Evolutionary conservation across 805 yeast species (phyloP), one percentile per base, ranked within the genome.

Genomic region (Yarrowia bubula): DNA sequence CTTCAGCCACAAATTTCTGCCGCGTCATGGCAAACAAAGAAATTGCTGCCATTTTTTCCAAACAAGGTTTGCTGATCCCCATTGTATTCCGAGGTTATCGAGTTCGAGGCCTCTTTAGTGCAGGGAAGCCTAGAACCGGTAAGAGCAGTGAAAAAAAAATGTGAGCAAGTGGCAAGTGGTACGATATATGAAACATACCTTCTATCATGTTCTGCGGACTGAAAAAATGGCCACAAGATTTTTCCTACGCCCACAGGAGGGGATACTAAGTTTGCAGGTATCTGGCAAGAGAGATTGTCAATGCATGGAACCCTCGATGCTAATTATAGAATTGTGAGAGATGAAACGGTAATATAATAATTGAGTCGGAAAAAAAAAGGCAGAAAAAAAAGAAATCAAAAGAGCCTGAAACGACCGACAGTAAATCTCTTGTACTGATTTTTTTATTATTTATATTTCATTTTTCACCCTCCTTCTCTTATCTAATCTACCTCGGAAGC

Each of bases 261-360:
- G 28, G 28, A 22, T 22, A 22, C 3, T 22, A 22, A 22, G 28
- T 22, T 22, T 22, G 28, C 28, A 22, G 3, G 3, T 22, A 22
- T 22, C 28, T 22, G 28, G 3, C 28, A 22, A 22, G 28, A 22
- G n/a, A 3, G 28, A 22, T 22, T 22, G 28, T 22, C 28, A 7
- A 18, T 15, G 51, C 51, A 47, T 47, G 51, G 51, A 47, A 47
- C 38, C 51, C 15, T 31, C 33, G 48, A 5, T 28, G 15, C 51
- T 47, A 47, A 47, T 31, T n/a, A 32, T 47, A 47, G 51, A 47
- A 47, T 37, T 6, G 9, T 22, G 5, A 4, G 51, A 47, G 51
- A 47, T 47, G 51, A 47, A 47, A 47, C 51, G 51, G 51, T 47
- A 47, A 31, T 28, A 32, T 47, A 15, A 32, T 47, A 46, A 46